Base-by-base conservation (phyloP, 306 rosid species). In the Glycyrrhiza uralensis region DNA sequence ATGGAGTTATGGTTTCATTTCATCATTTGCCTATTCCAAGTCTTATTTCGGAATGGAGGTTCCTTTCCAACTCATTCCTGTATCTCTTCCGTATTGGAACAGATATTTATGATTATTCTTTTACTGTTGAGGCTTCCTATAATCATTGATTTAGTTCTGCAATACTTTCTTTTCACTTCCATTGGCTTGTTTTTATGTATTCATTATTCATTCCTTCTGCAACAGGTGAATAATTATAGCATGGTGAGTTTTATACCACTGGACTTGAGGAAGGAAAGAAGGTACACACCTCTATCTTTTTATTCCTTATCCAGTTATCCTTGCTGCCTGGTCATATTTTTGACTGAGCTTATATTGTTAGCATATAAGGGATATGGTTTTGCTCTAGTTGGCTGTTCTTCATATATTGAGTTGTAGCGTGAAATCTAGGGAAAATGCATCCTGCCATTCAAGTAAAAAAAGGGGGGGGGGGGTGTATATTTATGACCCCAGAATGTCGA, bases 191-290 rank as follows among this genome's bases (percentile, higher is more conserved):
- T 29, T 61, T 52, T 22, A 20, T 22, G 7, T 55, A 3, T 44
- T 68, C 33, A 39, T 59, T 46, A 38, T 70, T 30, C 18, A 20
- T 65, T 42, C 67, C 26, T 80, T 51, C 36, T 71, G 38, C 42
- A 8, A 32, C 70, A 93, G 97, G 96, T 87, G 29, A 85, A 82
- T 28, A 87, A 81, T 28, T 86, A 81, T 60, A 85, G 82, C 84
- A 82, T 83, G 93, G 92, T 87, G 83, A 90, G 91, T 80, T 90
- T 93, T 79, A 46, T 89, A 75, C 94, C 92, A 22, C 92, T 90
- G 51, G 92, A 90, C 86, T 82, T 91, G 94, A 89, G 92, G 88
- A 87, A 89, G 82, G 89, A 91, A 19, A 88, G 76, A 81, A 93
- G 98, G 98, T 89, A 76, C 7, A 2, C 47, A 61, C 67, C 45